Percentiles rank a stretch among this genome's conserved stretches.
phyloP scores from a whole-genome alignment of 2,329 filamentous ascomycete species.

The Penicillium sclerotigenum region DNA sequence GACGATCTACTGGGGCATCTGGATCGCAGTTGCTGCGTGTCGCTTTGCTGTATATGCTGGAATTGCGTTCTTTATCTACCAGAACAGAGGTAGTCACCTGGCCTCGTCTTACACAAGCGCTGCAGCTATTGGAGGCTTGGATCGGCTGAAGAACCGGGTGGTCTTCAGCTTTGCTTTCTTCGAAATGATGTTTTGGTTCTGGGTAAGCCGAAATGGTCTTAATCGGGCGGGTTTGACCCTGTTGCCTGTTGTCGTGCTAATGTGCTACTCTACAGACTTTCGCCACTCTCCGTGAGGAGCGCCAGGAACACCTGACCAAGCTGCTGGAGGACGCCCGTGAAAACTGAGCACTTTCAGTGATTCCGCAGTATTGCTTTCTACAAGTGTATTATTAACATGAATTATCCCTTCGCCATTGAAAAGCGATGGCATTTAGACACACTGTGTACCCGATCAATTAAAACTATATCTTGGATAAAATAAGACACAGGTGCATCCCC shows the following conservation, averaged over 20 bases:
- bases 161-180: conserved; percentile 82
- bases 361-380: background rate
- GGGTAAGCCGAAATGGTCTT: conserved; percentile 51
- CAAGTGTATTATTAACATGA: conserved; percentile 1
- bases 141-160: conserved; percentile 75
- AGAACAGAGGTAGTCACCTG: conserved; percentile 23
- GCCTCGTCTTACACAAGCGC: conserved; percentile 21
- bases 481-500: background rate
- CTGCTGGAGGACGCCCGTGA: conserved; percentile 22
- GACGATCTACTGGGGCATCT: conserved; percentile 40
- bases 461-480: background rate
- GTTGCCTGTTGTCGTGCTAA: conserved; percentile 6
- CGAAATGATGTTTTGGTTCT: conserved; percentile 83
- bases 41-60: conserved; percentile 39
- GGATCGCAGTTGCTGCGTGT: conserved; percentile 34
- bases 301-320: conserved; percentile 30
- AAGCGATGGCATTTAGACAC: background rate
- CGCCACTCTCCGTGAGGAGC: conserved; percentile 37
- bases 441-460: background rate
- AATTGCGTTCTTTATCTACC: conserved; percentile 40
- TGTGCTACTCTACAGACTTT: conserved; percentile 27
- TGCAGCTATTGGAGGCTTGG: conserved; percentile 45
- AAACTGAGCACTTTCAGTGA: background rate
- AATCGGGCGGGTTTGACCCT: background rate
- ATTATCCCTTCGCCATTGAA: background rate